Evolutionary conservation across 2,329 filamentous ascomycete genomes (phyloP).

Genomic region (Pseudocercospora pini-densiflorae): DNA sequence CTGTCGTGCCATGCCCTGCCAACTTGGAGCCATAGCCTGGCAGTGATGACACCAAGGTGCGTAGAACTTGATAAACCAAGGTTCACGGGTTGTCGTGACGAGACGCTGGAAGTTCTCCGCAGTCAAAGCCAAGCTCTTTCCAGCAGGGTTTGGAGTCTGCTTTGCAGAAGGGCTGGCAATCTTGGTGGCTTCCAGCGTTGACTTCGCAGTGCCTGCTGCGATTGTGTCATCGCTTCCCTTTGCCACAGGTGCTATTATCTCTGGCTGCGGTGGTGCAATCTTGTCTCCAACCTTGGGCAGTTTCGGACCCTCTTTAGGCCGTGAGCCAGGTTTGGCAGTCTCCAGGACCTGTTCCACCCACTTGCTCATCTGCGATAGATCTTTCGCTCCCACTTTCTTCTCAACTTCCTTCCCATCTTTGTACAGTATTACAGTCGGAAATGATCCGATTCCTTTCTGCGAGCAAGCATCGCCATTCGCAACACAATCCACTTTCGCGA

Average conservation of each 20-base stretch:
- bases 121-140: slow-evolving; percentile 74
- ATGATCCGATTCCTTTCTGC: slow-evolving; percentile 69
- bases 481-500: slow-evolving; percentile 83
- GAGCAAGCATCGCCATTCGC: slow-evolving; percentile 79
- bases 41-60: slow-evolving; percentile 98
- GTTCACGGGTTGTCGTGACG: slow-evolving; percentile 84
- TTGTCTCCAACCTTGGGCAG: slow-evolving; percentile 73
- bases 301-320: slow-evolving; percentile 67
- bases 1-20: slow-evolving; percentile 86
- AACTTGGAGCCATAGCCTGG: slow-evolving; percentile 87
- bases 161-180: slow-evolving; percentile 52
- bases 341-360: slow-evolving; percentile 80
- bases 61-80: slow-evolving; percentile 99
- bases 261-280: slow-evolving; percentile 36
- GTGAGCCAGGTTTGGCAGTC: slow-evolving; percentile 76
- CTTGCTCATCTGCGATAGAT: slow-evolving; percentile 67
- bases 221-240: slow-evolving; percentile 35
- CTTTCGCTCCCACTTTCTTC: slow-evolving; percentile 67
- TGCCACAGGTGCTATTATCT: slow-evolving; percentile 35
- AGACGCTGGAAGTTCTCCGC: slow-evolving; percentile 83
- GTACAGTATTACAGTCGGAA: slow-evolving; percentile 78
- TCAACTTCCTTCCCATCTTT: slow-evolving; percentile 74
- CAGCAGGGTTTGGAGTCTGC: slow-evolving; percentile 72
- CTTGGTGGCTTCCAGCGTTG: slow-evolving; percentile 51
- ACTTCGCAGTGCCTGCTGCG: slow-evolving; percentile 43